Percentiles rank a stretch among this genome's conserved stretches.
phyloP scores from a whole-genome alignment of 257 asterid genomes.

The Nicotiana tabacum region DNA sequence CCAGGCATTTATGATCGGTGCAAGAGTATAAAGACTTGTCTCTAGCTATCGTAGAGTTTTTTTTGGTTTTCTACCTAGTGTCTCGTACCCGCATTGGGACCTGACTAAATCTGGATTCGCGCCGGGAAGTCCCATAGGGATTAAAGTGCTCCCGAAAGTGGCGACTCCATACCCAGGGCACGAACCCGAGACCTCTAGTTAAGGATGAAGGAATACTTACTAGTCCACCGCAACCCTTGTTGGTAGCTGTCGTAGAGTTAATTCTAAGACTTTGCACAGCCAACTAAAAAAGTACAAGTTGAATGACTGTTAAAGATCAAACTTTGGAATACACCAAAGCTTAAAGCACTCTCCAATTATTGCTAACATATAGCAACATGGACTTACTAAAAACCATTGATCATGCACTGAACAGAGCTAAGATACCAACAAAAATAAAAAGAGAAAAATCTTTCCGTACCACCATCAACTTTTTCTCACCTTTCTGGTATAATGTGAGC shows the following conservation, averaged over 20 bases:
- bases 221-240: no score
- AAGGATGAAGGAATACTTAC: no score
- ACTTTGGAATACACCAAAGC: neutral
- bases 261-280: neutral
- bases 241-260: neutral
- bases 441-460: neutral
- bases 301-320: neutral
- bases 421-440: neutral
- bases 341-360: neutral
- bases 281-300: neutral
- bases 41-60: neutral
- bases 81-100: no score
- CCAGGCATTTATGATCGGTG: neutral
- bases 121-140: no score
- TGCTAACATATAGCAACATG: neutral
- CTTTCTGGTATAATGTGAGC: slow-evolving; percentile 46
- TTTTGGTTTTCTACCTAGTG: no score
- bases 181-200: no score
- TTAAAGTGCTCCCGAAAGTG: no score
- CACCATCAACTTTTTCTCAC: slow-evolving; percentile 25
- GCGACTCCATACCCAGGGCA: no score
- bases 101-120: no score
- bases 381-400: neutral
- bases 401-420: neutral
- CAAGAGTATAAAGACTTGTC: neutral